Base-by-base conservation (phyloP, 345 rosid genomes). In the Heritiera littoralis region DNA sequence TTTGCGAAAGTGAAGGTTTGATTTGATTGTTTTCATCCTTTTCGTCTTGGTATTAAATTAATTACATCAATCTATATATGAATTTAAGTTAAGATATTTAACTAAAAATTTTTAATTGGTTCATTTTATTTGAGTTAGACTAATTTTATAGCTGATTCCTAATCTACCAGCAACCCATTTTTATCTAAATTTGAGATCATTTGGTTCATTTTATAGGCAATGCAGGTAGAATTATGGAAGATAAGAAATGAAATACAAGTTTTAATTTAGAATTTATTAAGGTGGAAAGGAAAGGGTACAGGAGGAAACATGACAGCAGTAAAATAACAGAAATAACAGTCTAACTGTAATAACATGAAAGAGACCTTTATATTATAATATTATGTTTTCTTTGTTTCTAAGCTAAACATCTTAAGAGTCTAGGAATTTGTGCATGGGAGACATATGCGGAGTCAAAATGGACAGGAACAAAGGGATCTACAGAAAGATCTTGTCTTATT, bases 401-500 rank as follows among this genome's bases (percentile, higher is more conserved):
- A 15, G 68, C 72, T 78, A 67, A 72, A 73, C 80, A 64, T 43
- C 78, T 46, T 23, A 74, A 74, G 77, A 32, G 11, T 55, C 85
- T 78, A 13, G 87, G 80, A 77, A 78, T 84, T 79, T 87, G 84
- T 82, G 83, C 84, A 74, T 70, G 80, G 74, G 66, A 63, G 83
- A 82, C 81, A 9, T 83, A 14, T 3, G 51, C 30, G 67, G 68
- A 72, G 81, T 86, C 82, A 83, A 83, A 38, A 80, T 69, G 79
- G 88, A 86, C 84, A 82, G 79, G 69, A 83, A 81, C 83, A 80
- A 58, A 58, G 48, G 85, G 80, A 84, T 85, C 85, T 79, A 48
- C 56, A 61, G 45, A 75, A 84, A 77, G 89, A 83, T 86, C 80
- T 83, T 84, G 78, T 83, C 85, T 76, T 75, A 69, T 81, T 81